Evolutionary conservation across 805 yeast genomes (phyloP), one percentile per base, ranked within the genome.

Genomic region (Lachancea kluyveri): DNA sequence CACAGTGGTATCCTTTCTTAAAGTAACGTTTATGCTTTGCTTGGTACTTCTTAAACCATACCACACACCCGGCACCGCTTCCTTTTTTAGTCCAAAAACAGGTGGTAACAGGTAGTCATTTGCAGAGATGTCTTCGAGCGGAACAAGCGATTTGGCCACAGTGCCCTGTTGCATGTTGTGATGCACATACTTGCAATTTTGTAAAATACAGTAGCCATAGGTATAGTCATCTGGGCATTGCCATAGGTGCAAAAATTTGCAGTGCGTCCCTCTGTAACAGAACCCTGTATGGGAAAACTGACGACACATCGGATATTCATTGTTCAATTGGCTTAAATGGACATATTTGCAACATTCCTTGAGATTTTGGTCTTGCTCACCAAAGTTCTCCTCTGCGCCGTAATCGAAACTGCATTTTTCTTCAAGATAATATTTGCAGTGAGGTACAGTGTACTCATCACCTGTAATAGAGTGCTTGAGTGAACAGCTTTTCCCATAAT

Each of bases 191-290:
- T 29, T 24, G 27, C 37, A 33, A 17, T 25, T 28, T n/a, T 8
- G 8, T 9, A 33, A 19, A 14, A 36, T 18, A 19, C 43, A 39
- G 9, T 19, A 26, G 3, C 28, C 19, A 12, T 20, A 21, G 17
- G 13, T 13, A 17, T 17, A 10, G 2, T 19, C 11, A 20, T 36
- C 37, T 5, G 40, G 37, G 25, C 43, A 40, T 13, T 21, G 27
- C 39, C 31, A 17, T 9, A 25, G n/a, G 21, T 40, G 43, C 16
- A 28, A 35, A 24, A 40, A 40, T 24, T n/a, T 23, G 27, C 43
- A 40, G 10, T 22, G 11, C 11, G 14, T 9, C 5, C 43, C 43
- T 9, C 39, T 29, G 26, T 29, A 27, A 31, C 43, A 40, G 26
- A 15, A 40, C 2, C 37, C 40, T 8, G 28, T 17, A 28, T 33